Conservation (phyloP, 2,329 filamentous ascomycete genomes). For the Rutstroemia sydowiana region DNA sequence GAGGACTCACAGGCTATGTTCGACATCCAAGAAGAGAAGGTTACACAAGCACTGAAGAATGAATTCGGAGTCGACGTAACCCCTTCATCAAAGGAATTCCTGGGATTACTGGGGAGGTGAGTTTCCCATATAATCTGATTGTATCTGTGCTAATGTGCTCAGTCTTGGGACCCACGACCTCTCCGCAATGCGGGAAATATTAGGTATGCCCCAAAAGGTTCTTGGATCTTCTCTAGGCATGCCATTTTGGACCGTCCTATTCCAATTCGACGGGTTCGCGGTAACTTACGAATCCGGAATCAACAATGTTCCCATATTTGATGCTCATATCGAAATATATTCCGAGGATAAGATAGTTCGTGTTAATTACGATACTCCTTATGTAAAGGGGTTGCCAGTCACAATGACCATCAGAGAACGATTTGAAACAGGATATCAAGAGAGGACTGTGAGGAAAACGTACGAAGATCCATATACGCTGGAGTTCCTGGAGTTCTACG, state of each 20-base stretch:
- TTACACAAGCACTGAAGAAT: conserved; percentile 79
- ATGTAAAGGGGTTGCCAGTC: conserved; percentile 45
- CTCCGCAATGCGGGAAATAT: conserved; percentile 44
- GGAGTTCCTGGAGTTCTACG: conserved; percentile 32
- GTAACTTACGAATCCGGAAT: conserved; percentile 52
- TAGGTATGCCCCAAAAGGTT: conserved; percentile 39
- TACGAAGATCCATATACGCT: conserved; percentile 38
- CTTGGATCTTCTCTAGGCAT: conserved; percentile 37
- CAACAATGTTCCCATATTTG: conserved; percentile 44
- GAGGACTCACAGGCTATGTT: conserved; percentile 17
- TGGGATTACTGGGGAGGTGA: conserved; percentile 5
- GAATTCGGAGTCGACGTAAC: conserved; percentile 39
- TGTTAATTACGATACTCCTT: conserved; percentile 50
- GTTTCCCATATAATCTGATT: neutral
- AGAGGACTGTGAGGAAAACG: conserved; percentile 26
- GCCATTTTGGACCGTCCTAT: conserved; percentile 38
- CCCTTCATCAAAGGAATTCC: neutral
- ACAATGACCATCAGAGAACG: conserved; percentile 36
- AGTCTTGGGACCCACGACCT: conserved; percentile 48
- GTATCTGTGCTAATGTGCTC: conserved; percentile 27
- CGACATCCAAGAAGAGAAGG: conserved; percentile 76
- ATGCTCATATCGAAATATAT: conserved; percentile 47
- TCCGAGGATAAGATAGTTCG: conserved; percentile 45
- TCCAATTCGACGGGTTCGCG: conserved; percentile 40
- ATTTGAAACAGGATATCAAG: conserved; percentile 8